Evolutionary conservation across 129 eudicot species (phyloP).

Genomic region (Escallonia herrerae): DNA sequence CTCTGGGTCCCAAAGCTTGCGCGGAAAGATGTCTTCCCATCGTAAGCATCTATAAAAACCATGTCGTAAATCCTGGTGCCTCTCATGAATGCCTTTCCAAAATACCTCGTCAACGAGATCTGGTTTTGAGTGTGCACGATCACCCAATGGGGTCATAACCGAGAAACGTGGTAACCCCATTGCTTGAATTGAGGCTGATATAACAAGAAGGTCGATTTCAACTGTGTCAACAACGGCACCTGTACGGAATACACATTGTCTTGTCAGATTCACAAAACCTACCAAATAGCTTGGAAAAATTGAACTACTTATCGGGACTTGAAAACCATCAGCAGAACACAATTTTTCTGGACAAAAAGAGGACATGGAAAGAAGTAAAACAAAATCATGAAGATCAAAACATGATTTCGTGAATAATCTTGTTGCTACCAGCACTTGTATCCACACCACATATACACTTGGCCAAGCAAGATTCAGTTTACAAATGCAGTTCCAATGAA

Average conservation of each 20-base stretch:
- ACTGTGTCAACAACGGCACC: conserved; percentile 69
- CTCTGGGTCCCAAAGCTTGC: conserved; percentile 75
- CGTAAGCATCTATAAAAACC: conserved; percentile 82
- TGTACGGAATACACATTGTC: conserved; percentile 12
- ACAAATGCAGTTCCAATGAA: too few species aligned
- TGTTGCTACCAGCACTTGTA: too few species aligned
- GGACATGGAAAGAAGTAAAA: too few species aligned
- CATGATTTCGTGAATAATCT: too few species aligned
- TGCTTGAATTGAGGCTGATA: conserved; percentile 73
- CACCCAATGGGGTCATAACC: conserved; percentile 38
- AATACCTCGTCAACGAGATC: conserved; percentile 37
- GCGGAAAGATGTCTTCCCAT: conserved; percentile 73
- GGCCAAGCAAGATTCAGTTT: too few species aligned
- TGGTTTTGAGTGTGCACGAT: conserved; percentile 34
- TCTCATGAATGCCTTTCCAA: conserved; percentile 82
- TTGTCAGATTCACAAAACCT: conserved; percentile 10
- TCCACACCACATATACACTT: too few species aligned
- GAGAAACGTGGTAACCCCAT: conserved; percentile 88
- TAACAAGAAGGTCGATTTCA: conserved; percentile 82
- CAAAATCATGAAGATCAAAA: too few species aligned
- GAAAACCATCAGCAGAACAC: too few species aligned
- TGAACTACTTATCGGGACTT: too few species aligned
- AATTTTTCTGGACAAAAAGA: too few species aligned
- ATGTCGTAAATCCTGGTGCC: conserved; percentile 55
- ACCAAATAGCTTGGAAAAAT: not conserved